Evolutionary conservation across 2,329 filamentous ascomycete genomes (phyloP).

Genomic region (Pestalotiopsis sp.): DNA sequence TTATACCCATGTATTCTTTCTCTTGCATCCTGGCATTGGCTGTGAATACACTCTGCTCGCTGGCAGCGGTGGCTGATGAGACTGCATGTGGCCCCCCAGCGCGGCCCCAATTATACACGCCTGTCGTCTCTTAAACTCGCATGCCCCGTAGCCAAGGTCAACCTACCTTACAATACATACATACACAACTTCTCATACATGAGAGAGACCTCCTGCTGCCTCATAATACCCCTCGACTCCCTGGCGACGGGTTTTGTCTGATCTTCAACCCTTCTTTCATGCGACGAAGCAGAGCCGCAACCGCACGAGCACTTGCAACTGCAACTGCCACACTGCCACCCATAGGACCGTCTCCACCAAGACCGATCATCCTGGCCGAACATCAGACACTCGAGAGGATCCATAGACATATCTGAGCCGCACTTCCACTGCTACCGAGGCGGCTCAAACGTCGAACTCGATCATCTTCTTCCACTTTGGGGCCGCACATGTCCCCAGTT

Average conservation of each 20-base stretch:
- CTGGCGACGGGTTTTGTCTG: slow-evolving; percentile 36
- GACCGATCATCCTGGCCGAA: background rate
- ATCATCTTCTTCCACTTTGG: background rate
- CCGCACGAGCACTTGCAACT: slow-evolving; percentile 4
- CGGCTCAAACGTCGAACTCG: slow-evolving; percentile 7
- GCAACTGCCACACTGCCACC: slow-evolving; percentile 16
- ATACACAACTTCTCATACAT: slow-evolving; percentile 30
- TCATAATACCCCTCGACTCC: slow-evolving; percentile 37
- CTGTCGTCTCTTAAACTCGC: slow-evolving; percentile 44
- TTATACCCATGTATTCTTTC: background rate
- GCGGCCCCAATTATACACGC: slow-evolving; percentile 15
- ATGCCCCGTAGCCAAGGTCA: slow-evolving; percentile 40
- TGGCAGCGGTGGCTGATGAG: slow-evolving; percentile 6
- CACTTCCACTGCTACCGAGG: background rate
- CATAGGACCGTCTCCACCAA: slow-evolving; percentile 1
- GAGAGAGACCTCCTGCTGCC: slow-evolving; percentile 36
- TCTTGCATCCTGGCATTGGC: slow-evolving; percentile 7
- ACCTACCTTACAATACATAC: slow-evolving; percentile 31
- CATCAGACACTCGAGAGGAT: background rate
- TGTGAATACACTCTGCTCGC: slow-evolving; percentile 9
- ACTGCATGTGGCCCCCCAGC: slow-evolving; percentile 4
- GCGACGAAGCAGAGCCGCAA: slow-evolving; percentile 28
- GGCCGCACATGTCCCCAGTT: background rate
- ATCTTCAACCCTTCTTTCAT: slow-evolving; percentile 37
- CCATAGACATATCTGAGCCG: slow-evolving; percentile 12